Evolutionary conservation across 371 early-diverging fungal genomes (phyloP), one percentile per base, ranked within the genome.

Genomic region (Ordospora colligata): DNA sequence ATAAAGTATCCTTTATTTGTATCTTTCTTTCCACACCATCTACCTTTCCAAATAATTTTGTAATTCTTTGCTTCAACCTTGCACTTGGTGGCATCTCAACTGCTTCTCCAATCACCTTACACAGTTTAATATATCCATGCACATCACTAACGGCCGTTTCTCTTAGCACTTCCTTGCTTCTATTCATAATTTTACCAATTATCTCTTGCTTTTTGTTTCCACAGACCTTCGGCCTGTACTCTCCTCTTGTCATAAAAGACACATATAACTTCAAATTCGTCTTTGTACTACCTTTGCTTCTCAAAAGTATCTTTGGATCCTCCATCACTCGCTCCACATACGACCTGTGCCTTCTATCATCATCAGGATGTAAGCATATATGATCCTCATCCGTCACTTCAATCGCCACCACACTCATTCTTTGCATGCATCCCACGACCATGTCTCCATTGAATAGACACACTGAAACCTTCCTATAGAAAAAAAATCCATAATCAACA

Each of bases 251-350:
- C 3, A 66, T 42, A 43, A 66, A 9, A n/a, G 66, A 66, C 25
- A 66, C 66, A 66, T 66, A 66, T 42, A 49, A 21, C 27, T 66
- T 66, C 49, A 66, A 17, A 22, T 66, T 66, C 27, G 14, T 43
- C 21, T 64, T 64, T 42, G 42, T n/a, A 49, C 42, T 11, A 19
- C 49, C 45, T n/a, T 17, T 27, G 45, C 32, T 27, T 45, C 49
- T 66, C 21, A 66, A 7, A 27, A 66, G 2, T 21, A 49, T n/a
- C 9, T 44, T 12, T 6, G 66, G 66, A 45, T 66, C n/a, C n/a
- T 37, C 25, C 7, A 44, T 27, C 32, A 66, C 19, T 27, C 45
- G 37, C 42, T 44, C 49, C 23, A 66, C 21, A 66, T 66, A 66
- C 7, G 66, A 45, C n/a, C 32, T 66, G 17, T 58, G 27, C 40